A percentile compares a stretch with the other conserved stretches of the same genome.
phyloP scores from a whole-genome alignment of 352 stramenopile genomes.

The Pythium phragmiticola region DNA sequence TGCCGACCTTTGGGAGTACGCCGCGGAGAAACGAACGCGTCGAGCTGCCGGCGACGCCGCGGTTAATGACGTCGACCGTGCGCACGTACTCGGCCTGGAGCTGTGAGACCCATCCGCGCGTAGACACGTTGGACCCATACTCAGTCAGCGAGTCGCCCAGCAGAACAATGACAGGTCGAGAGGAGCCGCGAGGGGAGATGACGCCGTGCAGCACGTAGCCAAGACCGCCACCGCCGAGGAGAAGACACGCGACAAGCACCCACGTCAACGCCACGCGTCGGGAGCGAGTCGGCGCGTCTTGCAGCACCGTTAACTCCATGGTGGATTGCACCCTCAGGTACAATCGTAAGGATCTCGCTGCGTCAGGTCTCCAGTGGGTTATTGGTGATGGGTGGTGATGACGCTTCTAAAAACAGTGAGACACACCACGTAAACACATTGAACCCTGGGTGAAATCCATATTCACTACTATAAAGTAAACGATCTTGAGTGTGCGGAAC shows the following conservation, averaged over 20 bases:
- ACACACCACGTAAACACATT: too few species aligned
- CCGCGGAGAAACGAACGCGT: conserved; percentile 40
- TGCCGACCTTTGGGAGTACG: conserved; percentile 39
- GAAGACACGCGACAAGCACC: neutral
- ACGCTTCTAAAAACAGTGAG: too few species aligned
- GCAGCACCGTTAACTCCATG: neutral
- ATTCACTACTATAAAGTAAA: too few species aligned
- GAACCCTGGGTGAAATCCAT: too few species aligned
- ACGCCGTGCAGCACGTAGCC: conserved; percentile 4
- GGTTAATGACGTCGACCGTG: conserved; percentile 40
- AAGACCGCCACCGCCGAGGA: neutral
- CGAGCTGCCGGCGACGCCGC: conserved; percentile 45
- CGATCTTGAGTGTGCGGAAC: too few species aligned
- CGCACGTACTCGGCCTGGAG: conserved; percentile 50
- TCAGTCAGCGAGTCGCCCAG: conserved; percentile 59
- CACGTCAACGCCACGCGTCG: neutral
- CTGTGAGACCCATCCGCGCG: conserved; percentile 37
- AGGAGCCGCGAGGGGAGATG: neutral
- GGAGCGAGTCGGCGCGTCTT: neutral
- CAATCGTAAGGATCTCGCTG: neutral
- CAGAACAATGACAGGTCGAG: conserved; percentile 15
- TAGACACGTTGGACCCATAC: conserved; percentile 29
- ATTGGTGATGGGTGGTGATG: neutral
- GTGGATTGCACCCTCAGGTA: neutral
- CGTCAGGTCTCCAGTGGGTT: neutral